Evolutionary conservation across 2,329 filamentous ascomycete genomes (phyloP).

Genomic region (Penicillium hordei): DNA sequence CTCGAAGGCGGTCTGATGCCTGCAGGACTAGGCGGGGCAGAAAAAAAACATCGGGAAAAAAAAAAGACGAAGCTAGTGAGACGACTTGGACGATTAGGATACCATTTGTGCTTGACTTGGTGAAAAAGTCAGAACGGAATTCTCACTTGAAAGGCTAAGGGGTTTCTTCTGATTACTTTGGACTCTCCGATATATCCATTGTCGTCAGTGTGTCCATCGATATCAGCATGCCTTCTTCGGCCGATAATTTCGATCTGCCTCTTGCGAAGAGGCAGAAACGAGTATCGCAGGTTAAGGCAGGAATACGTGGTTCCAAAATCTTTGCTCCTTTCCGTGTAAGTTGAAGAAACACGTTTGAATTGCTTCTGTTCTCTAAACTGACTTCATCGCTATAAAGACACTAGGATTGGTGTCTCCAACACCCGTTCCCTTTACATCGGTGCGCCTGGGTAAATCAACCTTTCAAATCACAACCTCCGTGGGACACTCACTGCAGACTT

Average conservation of each 20-base stretch:
- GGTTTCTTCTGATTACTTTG: not conserved
- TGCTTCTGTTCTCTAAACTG: slow-evolving; percentile 10
- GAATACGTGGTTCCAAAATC: slow-evolving; percentile 65
- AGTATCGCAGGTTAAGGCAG: slow-evolving; percentile 40
- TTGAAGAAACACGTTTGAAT: slow-evolving; percentile 12
- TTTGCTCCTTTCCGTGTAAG: slow-evolving; percentile 91
- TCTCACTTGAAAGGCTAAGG: not conserved
- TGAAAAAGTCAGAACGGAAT: not conserved
- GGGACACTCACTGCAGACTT: slow-evolving; percentile 87
- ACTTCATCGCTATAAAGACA: slow-evolving; percentile 60
- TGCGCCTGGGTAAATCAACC: slow-evolving; percentile 87
- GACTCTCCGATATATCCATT: not conserved
- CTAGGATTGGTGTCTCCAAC: slow-evolving; percentile 92
- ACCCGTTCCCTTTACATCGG: slow-evolving; percentile 80
- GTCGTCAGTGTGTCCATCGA: not conserved
- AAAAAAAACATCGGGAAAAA: slow-evolving; percentile 12
- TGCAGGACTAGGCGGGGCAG: slow-evolving; percentile 10
- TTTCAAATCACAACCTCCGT: slow-evolving; percentile 98
- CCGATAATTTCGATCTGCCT: slow-evolving; percentile 59
- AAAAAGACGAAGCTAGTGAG: slow-evolving; percentile 6
- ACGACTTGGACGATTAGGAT: not conserved
- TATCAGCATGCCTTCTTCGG: slow-evolving; percentile 47
- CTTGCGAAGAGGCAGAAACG: slow-evolving; percentile 76
- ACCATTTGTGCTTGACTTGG: not conserved
- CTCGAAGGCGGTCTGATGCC: slow-evolving; percentile 2